Conservation (phyloP, 495 filamentous ascomycete species). For the Hypoxylon lienhwacheense region DNA sequence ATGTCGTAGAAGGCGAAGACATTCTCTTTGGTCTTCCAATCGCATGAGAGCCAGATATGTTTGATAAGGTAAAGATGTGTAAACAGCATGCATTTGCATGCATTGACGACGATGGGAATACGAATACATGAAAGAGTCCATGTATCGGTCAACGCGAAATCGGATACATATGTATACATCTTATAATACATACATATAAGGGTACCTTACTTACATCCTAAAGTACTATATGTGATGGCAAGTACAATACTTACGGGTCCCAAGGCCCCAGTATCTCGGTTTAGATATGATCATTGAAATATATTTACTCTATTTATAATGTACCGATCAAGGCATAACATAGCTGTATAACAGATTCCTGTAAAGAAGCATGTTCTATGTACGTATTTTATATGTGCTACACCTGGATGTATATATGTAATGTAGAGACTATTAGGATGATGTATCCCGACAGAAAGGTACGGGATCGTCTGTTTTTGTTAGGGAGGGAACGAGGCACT, state of each 20-base stretch:
- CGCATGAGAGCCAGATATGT: slow-evolving; percentile 3
- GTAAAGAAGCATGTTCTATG: neutral
- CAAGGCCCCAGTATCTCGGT: too few species aligned
- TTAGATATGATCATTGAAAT: too few species aligned
- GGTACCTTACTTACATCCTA: too few species aligned
- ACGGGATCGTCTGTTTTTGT: too few species aligned
- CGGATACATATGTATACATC: too few species aligned
- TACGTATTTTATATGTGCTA: slow-evolving; percentile 4
- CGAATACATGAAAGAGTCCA: slow-evolving; percentile 5
- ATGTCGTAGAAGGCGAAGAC: slow-evolving; percentile 3
- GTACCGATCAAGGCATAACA: too few species aligned
- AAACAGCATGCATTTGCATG: slow-evolving; percentile 17
- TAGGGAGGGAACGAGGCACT: neutral
- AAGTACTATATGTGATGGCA: too few species aligned
- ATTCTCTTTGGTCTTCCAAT: slow-evolving; percentile 18
- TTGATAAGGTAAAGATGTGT: slow-evolving; percentile 31
- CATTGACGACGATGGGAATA: slow-evolving; percentile 21
- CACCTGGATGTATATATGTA: neutral
- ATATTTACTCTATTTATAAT: too few species aligned
- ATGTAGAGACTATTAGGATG: too few species aligned
- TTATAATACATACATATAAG: too few species aligned
- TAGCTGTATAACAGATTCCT: neutral
- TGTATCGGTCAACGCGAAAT: neutral
- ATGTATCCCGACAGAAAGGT: too few species aligned
- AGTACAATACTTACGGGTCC: too few species aligned